Conservation (phyloP, 1,284 basidiomycete genomes). For the Marasmius tenuissimus region DNA sequence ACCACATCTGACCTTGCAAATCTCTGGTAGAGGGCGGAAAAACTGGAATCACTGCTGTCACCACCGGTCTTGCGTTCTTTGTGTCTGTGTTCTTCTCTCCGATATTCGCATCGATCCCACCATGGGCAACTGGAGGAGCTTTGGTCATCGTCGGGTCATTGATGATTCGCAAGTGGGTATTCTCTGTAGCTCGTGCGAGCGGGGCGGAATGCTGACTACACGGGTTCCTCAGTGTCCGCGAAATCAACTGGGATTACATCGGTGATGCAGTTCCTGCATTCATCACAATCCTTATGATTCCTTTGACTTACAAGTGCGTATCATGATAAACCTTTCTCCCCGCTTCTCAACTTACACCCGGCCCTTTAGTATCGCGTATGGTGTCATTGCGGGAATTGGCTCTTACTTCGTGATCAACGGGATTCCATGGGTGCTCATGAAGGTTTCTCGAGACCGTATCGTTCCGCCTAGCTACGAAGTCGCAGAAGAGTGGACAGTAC, state of each 20-base stretch:
- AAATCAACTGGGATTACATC: conserved; percentile 89
- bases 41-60: conserved; percentile 82
- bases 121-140: conserved; percentile 89
- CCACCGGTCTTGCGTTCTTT: conserved; percentile 80
- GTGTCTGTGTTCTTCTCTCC: conserved; percentile 88
- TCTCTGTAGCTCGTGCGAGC: background rate
- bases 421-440: conserved; percentile 59
- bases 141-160: conserved; percentile 85
- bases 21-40: conserved; percentile 75
- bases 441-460: conserved; percentile 58
- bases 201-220: background rate
- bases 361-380: conserved; percentile 76
- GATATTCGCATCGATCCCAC: conserved; percentile 85
- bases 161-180: conserved; percentile 80
- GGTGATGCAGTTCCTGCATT: conserved; percentile 87
- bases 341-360: background rate
- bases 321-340: conserved; percentile 5
- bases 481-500: conserved; percentile 68
- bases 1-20: conserved; percentile 7
- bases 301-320: conserved; percentile 73
- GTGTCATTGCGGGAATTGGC: conserved; percentile 79
- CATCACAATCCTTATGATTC: conserved; percentile 77
- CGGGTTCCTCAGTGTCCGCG: conserved; percentile 51
- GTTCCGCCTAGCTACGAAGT: conserved; percentile 66
- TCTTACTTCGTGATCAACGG: conserved; percentile 78